phyloP scores from a whole-genome alignment of 305 asterid genomes.

The Salvia sclarea region DNA sequence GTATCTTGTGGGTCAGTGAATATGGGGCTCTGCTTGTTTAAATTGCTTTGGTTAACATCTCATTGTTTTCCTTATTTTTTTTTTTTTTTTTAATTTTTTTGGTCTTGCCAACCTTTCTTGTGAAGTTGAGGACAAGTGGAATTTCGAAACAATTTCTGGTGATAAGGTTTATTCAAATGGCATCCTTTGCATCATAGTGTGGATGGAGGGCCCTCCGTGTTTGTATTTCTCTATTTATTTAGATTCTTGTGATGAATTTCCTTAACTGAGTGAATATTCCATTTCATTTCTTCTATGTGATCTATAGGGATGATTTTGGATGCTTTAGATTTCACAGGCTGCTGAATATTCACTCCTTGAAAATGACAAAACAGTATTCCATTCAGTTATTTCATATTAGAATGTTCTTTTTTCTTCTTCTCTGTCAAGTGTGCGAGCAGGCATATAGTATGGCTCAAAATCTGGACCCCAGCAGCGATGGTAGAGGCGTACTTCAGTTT shows the following conservation, averaged over 20 bases:
- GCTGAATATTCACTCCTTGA: conserved; percentile 17
- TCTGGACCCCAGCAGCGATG: conserved; percentile 91
- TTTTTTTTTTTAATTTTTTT: conserved; percentile 2
- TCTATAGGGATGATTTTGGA: conserved; percentile 5
- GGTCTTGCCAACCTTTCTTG: neutral
- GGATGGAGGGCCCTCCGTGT: conserved; percentile 15
- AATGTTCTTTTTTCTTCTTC: conserved; percentile 18
- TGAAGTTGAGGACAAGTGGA: neutral
- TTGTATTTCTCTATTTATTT: conserved; percentile 11
- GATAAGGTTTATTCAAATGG: neutral
- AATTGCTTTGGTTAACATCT: conserved; percentile 18
- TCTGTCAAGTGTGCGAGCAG: conserved; percentile 84
- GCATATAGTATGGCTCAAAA: conserved; percentile 94
- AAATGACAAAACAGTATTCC: conserved; percentile 8
- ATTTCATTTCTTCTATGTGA: conserved; percentile 19
- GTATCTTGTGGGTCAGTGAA: conserved; percentile 17
- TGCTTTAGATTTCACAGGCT: conserved; percentile 29
- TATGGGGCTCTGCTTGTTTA: conserved; percentile 7
- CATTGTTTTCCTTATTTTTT: neutral
- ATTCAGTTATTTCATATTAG: conserved; percentile 7
- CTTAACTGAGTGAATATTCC: no score
- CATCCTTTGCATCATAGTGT: conserved; percentile 6
- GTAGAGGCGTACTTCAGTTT: conserved; percentile 97
- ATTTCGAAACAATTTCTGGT: conserved; percentile 18
- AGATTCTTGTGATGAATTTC: neutral